A percentile compares a stretch with the other conserved stretches of the same genome.
These are phyloP conservation scores for Prunus dulcis DNA, from an alignment of 306 rosid species.

Conservation along the genomic window DNA sequence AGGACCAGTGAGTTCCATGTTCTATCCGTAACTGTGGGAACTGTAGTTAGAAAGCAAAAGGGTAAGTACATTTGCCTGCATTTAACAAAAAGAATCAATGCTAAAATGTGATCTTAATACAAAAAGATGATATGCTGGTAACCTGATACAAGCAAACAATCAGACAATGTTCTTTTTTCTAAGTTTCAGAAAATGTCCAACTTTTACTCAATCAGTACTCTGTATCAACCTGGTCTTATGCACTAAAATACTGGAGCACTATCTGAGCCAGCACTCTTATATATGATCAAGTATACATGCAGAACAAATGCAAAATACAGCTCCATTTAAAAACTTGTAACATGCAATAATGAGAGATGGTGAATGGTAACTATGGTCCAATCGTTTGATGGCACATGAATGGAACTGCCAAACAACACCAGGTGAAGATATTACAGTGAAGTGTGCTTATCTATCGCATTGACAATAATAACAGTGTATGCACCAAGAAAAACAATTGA, in stretches of 20 bases:
- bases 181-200: not conserved
- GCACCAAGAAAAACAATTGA: no score
- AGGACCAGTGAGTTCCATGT: constrained; percentile 69
- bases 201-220: not conserved
- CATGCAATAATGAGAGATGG: not conserved
- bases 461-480: no score
- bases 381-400: not conserved
- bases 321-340: not conserved
- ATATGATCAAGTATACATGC: not conserved
- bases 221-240: not conserved
- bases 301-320: not conserved
- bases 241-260: not conserved
- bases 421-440: no score
- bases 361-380: not conserved
- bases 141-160: no score
- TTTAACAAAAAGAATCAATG: no score
- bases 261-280: not conserved
- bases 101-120: no score
- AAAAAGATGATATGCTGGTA: not conserved
- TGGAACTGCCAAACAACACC: not conserved
- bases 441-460: no score
- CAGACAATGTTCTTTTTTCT: not conserved
- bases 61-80: not conserved
- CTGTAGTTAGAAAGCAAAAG: constrained; percentile 37
- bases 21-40: constrained; percentile 34